Evolutionary conservation across 345 rosid genomes (phyloP).

Genomic region (Acer saccharum): DNA sequence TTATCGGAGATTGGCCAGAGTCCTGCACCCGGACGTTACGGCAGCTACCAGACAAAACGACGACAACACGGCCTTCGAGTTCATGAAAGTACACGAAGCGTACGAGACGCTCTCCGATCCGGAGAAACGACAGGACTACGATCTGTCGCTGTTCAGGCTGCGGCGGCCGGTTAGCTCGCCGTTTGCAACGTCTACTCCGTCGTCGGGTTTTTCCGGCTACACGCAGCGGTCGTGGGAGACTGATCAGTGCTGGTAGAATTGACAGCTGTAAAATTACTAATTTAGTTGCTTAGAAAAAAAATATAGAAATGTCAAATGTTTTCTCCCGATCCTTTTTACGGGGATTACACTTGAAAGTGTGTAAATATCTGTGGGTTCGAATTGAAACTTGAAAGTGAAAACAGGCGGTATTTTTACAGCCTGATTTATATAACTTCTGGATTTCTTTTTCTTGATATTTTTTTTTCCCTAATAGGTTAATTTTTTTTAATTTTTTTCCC

Average conservation of each 20-base stretch:
- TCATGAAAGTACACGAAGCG: constrained; percentile 63
- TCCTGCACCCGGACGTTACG: constrained; percentile 66
- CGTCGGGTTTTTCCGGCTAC: constrained; percentile 32
- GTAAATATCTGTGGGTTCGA: not conserved
- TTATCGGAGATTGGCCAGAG: constrained; percentile 60
- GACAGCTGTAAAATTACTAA: not conserved
- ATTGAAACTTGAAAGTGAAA: constrained; percentile 11
- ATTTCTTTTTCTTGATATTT: not conserved
- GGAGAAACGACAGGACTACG: constrained; percentile 59
- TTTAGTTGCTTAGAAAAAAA: not conserved
- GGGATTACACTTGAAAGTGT: not conserved
- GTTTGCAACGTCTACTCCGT: constrained; percentile 23
- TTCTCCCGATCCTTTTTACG: not conserved
- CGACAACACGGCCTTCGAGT: constrained; percentile 32
- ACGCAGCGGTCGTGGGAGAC: constrained; percentile 61
- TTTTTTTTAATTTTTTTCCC: too few relatives aligned
- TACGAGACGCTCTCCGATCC: constrained; percentile 72
- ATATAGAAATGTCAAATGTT: not conserved
- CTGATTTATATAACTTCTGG: not conserved
- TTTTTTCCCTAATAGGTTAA: too few relatives aligned
- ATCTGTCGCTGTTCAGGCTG: constrained; percentile 39
- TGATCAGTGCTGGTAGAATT: constrained; percentile 70
- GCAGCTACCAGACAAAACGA: not conserved
- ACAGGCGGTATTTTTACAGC: constrained; percentile 24
- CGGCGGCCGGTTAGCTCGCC: constrained; percentile 26